Evolutionary conservation across 2,329 filamentous ascomycete species (phyloP), one percentile per base, ranked within the genome.

Genomic region (Coniochaeta sp.): DNA sequence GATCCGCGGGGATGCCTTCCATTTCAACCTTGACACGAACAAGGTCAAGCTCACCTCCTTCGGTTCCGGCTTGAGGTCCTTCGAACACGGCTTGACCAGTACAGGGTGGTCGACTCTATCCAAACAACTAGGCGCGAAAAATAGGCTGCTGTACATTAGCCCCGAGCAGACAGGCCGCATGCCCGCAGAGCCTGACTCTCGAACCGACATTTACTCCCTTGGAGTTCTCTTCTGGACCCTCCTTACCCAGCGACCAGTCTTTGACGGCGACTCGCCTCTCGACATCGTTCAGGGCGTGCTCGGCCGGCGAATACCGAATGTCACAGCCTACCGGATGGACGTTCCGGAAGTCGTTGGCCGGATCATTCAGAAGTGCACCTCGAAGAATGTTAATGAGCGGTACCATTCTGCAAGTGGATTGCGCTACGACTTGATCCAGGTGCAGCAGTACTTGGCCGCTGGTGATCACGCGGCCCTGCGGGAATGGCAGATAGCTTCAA

Each of bases 81-180:
- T 97, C 66, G 93, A 97, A 73, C 91, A 96, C 74, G 91, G 93
- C 5, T 79, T 98, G 57, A 87, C 84, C 8, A 93, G 90, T 67
- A 88, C 89, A 22, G 92, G 92, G 36, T 98, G 93, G 93, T 90
- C 89, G 12, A 83, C 84, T 0, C 76, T 97, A 11, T 93, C 90
- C 14, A 88, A 89, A 62, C 90, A 97, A 71, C 76, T 92, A 8
- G 93, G 93, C 1, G 90, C 92, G 44, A 92, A 91, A 74, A 88
- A 93, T 70, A 96, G 96, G 73, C 79, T 98, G 22, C 86, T 93
- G 58, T 97, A 91, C 70, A 96, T 97, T 70, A 93, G 92, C 55
- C 93, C 93, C 0, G 93, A 98, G 71, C 93, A 97, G 77, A 97
- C 93, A 2, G 93, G 93, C 16, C 87, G 93, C 22, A 89, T 97